A percentile compares a stretch with the other conserved stretches of the same genome.
These are phyloP conservation scores for Zygoascus hellenicus DNA, from an alignment of 1,139 yeast species.

Conservation along the genomic window DNA sequence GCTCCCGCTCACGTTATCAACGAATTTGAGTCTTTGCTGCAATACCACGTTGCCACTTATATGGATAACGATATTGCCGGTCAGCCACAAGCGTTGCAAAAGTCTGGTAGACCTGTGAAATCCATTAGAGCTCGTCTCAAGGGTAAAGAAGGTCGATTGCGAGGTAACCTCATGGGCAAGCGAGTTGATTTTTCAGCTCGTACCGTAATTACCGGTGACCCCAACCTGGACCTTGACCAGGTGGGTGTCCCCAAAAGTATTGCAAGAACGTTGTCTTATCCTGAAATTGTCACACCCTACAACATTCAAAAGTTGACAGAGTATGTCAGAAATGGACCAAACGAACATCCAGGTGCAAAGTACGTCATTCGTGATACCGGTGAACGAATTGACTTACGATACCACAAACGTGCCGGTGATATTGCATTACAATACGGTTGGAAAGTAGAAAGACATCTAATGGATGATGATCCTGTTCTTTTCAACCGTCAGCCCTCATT, in stretches of 20 bases:
- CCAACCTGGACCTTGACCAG: slow-evolving; percentile 93
- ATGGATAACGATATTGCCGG: slow-evolving; percentile 99
- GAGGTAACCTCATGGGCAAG: slow-evolving; percentile 99
- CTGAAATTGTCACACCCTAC: slow-evolving; percentile 96
- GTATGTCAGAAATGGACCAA: slow-evolving; percentile 94
- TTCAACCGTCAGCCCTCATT: slow-evolving; percentile 99
- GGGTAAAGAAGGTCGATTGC: slow-evolving; percentile 98
- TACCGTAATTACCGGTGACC: slow-evolving; percentile 99
- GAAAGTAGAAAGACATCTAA: slow-evolving; percentile 97
- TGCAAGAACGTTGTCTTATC: slow-evolving; percentile 92
- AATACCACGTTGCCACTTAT: slow-evolving; percentile 98
- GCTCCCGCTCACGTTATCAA: slow-evolving; percentile 97
- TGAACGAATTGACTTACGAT: slow-evolving; percentile 94
- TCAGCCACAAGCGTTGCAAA: slow-evolving; percentile 97
- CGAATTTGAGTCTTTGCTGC: slow-evolving; percentile 92
- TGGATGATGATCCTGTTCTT: slow-evolving; percentile 95
- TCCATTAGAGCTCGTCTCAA: slow-evolving; percentile 97
- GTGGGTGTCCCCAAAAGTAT: slow-evolving; percentile 98
- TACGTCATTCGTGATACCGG: slow-evolving; percentile 98
- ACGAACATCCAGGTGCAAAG: slow-evolving; percentile 99
- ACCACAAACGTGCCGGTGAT: slow-evolving; percentile 97
- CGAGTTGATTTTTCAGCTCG: slow-evolving; percentile 99
- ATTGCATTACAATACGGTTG: slow-evolving; percentile 97
- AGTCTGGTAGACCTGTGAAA: slow-evolving; percentile 97
- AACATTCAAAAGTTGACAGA: slow-evolving; percentile 91